These are phyloP conservation scores for Cicer bijugum DNA, from an alignment of 306 rosid genomes.

Conservation along the genomic window DNA sequence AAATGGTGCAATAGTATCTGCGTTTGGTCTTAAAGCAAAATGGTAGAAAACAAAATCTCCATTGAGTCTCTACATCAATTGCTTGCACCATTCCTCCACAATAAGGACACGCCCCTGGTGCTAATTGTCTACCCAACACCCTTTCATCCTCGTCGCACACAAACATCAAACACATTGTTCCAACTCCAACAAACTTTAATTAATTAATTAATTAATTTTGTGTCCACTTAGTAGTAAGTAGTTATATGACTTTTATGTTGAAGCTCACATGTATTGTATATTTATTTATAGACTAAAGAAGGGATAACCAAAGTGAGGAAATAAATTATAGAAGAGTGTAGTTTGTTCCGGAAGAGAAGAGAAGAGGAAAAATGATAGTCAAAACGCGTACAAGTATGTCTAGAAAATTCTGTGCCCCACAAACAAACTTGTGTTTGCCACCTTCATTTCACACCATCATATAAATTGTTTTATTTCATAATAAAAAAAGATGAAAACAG, in stretches of 20 bases:
- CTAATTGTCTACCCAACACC: constrained; percentile 65
- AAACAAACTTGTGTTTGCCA: not conserved
- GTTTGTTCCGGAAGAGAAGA: constrained; percentile 8
- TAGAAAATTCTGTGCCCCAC: not conserved
- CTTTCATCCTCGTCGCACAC: constrained; percentile 69
- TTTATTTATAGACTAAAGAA: not conserved
- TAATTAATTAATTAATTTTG: not conserved
- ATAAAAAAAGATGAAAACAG: no score
- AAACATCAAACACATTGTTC: constrained; percentile 75
- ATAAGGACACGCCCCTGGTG: constrained; percentile 73
- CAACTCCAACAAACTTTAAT: constrained; percentile 29
- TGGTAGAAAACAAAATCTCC: constrained; percentile 76
- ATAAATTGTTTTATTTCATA: no score
- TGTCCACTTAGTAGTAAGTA: not conserved
- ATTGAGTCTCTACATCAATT: constrained; percentile 58
- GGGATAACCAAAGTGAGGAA: not conserved
- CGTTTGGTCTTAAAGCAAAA: constrained; percentile 63
- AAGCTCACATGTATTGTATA: not conserved
- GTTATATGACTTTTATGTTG: no score
- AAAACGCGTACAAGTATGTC: not conserved
- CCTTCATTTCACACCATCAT: no score
- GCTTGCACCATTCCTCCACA: constrained; percentile 88
- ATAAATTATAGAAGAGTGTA: not conserved
- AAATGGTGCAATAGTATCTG: constrained; percentile 56
- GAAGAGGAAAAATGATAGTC: not conserved